Conservation (phyloP, 148 eudicot species). For the Silene uniflora region DNA sequence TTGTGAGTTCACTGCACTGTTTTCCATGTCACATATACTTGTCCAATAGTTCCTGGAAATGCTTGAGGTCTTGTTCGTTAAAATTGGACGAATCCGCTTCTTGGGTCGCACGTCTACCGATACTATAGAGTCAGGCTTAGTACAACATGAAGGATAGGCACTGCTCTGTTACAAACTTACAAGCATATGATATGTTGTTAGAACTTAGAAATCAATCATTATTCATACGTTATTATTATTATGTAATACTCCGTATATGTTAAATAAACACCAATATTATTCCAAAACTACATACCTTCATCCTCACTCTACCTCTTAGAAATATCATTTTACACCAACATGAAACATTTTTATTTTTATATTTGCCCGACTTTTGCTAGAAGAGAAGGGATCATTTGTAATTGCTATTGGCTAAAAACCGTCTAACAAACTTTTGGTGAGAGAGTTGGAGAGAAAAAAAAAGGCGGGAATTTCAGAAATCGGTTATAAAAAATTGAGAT, state of each 20-base stretch:
- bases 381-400: not conserved
- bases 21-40: slow-evolving; percentile 64
- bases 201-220: too few relatives aligned
- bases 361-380: too few relatives aligned
- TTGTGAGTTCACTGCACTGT: slow-evolving; percentile 53
- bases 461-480: too few relatives aligned
- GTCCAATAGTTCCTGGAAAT: slow-evolving; percentile 57
- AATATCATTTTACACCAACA: not conserved
- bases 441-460: not conserved
- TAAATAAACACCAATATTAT: too few relatives aligned
- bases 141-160: slow-evolving; percentile 61
- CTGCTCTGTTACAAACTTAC: slow-evolving; percentile 83
- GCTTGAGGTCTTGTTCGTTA: slow-evolving; percentile 26
- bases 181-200: slow-evolving; percentile 25
- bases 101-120: slow-evolving; percentile 35
- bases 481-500: too few relatives aligned
- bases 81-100: slow-evolving; percentile 27
- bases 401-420: not conserved
- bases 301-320: not conserved
- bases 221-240: too few relatives aligned
- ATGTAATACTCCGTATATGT: too few relatives aligned
- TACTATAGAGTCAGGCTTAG: slow-evolving; percentile 32
- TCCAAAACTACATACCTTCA: not conserved
- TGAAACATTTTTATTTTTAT: not conserved
- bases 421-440: not conserved